Percentiles rank a stretch among this genome's conserved stretches.
phyloP scores from a whole-genome alignment of 75 land plant species.

The Sequoia sempervirens region DNA sequence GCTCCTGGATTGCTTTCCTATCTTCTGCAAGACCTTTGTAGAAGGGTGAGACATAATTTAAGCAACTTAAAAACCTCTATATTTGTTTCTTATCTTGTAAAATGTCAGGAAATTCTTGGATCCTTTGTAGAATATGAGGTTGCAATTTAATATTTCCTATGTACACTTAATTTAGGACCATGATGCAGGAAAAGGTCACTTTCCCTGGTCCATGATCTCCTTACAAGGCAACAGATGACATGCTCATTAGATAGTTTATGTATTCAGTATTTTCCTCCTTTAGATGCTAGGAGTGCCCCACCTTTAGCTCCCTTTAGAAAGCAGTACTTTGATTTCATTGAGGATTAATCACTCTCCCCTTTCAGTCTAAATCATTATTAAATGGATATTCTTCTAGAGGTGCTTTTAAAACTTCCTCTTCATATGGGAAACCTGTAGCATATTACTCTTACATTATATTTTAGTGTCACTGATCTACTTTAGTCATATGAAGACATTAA shows the following conservation, averaged over 20 bases:
- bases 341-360: not conserved
- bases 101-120: no score
- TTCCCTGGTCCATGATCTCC: not conserved
- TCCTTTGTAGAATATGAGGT: no score
- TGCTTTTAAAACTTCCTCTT: no score
- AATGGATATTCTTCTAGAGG: not conserved
- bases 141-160: no score
- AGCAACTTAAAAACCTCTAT: no score
- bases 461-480: not conserved
- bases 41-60: no score
- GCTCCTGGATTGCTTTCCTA: no score
- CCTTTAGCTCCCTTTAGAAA: not conserved
- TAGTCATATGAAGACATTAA: not conserved
- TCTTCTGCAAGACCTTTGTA: no score
- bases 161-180: not conserved
- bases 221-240: not conserved
- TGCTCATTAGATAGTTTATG: no score
- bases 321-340: not conserved
- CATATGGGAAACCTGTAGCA: not conserved
- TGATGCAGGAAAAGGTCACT: not conserved
- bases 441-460: no score
- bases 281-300: not conserved
- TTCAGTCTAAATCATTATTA: not conserved
- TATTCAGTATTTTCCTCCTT: no score
- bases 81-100: no score